Conservation (phyloP, 179 eudicot genomes). For the Silene coronaria region DNA sequence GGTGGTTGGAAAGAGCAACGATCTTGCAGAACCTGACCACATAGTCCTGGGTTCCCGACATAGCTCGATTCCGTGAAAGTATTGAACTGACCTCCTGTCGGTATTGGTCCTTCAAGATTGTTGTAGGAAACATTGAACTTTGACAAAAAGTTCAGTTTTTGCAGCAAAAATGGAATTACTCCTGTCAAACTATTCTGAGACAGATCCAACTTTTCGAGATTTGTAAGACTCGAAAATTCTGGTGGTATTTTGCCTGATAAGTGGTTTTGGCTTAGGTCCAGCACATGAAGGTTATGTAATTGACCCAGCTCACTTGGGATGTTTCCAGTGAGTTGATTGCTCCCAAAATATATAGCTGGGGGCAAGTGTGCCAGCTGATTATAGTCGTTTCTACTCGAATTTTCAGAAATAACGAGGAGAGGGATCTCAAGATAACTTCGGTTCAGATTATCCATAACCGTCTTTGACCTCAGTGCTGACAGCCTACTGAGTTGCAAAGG, state of each 20-base stretch:
- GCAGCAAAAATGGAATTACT: constrained; percentile 51
- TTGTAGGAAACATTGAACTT: constrained; percentile 63
- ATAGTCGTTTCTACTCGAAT: constrained; percentile 48
- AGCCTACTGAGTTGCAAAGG: constrained; percentile 40
- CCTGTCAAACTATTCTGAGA: constrained; percentile 57
- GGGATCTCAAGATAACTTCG: constrained; percentile 56
- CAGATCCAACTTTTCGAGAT: constrained; percentile 56
- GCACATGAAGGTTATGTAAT: constrained; percentile 43
- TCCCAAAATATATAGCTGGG: constrained; percentile 52
- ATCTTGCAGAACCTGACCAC: constrained; percentile 35
- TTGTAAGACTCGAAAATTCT: constrained; percentile 52
- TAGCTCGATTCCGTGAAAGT: constrained; percentile 53
- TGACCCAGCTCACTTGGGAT: constrained; percentile 55
- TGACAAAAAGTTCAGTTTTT: constrained; percentile 56
- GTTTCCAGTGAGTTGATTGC: constrained; percentile 44
- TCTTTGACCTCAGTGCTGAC: constrained; percentile 37
- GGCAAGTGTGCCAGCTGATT: constrained; percentile 65
- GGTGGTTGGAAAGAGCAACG: constrained; percentile 29
- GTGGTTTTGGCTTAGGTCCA: constrained; percentile 52
- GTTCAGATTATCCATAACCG: constrained; percentile 30
- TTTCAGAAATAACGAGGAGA: constrained; percentile 53
- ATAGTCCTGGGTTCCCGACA: constrained; percentile 44
- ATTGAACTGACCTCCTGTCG: constrained; percentile 68
- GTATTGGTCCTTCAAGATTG: constrained; percentile 61
- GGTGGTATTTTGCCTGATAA: constrained; percentile 58